A percentile compares a stretch with the other conserved stretches of the same genome.
phyloP scores from a whole-genome alignment of 805 yeast genomes.

The Nakazawaea anatomiae region DNA sequence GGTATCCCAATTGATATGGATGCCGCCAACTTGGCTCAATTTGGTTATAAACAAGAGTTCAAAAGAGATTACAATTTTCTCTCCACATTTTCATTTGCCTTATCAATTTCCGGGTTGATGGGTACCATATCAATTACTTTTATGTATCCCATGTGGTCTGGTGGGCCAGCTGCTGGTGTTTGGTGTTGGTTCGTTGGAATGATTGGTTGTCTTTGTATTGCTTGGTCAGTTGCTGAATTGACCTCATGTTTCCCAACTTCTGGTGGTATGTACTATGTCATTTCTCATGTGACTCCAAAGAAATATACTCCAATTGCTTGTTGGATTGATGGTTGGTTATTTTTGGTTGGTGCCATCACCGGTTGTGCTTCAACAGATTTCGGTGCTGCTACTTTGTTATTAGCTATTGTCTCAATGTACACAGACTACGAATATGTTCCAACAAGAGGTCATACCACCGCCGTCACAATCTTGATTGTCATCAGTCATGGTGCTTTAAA shows the following conservation, averaged over 20 bases:
- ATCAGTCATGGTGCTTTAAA: conserved; percentile 43
- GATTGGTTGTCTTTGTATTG: conserved; percentile 47
- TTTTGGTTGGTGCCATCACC: conserved; percentile 40
- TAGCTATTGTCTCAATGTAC: conserved; percentile 38
- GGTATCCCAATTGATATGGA: conserved; percentile 19
- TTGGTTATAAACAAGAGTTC: conserved; percentile 62
- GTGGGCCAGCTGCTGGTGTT: conserved; percentile 58
- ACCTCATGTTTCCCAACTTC: conserved; percentile 48
- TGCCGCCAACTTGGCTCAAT: conserved; percentile 27
- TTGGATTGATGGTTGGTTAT: conserved; percentile 50
- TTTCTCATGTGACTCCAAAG: conserved; percentile 43
- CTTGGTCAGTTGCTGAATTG: conserved; percentile 43
- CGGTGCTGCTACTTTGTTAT: conserved; percentile 43
- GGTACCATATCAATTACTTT: conserved; percentile 57
- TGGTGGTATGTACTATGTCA: conserved; percentile 46
- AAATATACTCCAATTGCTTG: conserved; percentile 44
- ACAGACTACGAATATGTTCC: conserved; percentile 31
- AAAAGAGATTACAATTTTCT: conserved; percentile 50
- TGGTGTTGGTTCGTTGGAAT: conserved; percentile 62
- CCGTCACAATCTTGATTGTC: conserved; percentile 45
- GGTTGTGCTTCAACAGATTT: conserved; percentile 49
- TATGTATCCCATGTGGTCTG: conserved; percentile 38
- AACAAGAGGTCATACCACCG: conserved; percentile 39
- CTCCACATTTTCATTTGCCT: conserved; percentile 60
- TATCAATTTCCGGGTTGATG: conserved; percentile 58